These are phyloP conservation scores for Xerocomus cyaneibrunnescens DNA, from an alignment of 1,284 basidiomycete genomes.

Conservation along the genomic window DNA sequence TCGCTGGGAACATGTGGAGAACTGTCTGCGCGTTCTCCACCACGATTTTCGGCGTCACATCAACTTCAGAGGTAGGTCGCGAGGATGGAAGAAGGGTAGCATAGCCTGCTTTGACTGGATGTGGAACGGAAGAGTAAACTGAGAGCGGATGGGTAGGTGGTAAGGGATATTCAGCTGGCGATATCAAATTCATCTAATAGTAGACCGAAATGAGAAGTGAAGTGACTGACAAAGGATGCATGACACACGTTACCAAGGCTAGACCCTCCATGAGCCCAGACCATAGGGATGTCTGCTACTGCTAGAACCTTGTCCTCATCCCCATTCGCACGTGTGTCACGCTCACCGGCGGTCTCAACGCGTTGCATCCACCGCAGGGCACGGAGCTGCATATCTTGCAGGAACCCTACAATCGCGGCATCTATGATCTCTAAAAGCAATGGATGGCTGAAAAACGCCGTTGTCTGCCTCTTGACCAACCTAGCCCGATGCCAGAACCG, in stretches of 20 bases:
- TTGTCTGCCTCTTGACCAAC: constrained; percentile 40
- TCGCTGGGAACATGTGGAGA: constrained; percentile 45
- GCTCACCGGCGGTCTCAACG: too few species aligned
- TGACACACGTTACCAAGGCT: background rate
- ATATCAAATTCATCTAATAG: background rate
- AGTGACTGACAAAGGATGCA: background rate
- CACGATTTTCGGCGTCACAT: background rate
- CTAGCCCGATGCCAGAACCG: constrained; percentile 48
- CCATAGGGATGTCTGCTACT: constrained; percentile 3
- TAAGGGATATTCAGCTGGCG: constrained; percentile 24
- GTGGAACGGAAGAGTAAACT: constrained; percentile 13
- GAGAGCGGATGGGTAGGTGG: constrained; percentile 23
- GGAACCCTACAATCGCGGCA: constrained; percentile 29
- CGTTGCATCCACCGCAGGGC: constrained; percentile 17
- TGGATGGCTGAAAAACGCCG: too few species aligned
- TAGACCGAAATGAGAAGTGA: background rate
- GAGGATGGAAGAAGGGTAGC: constrained; percentile 1
- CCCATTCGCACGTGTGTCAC: background rate
- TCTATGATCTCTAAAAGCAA: constrained; percentile 47
- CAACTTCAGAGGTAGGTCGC: background rate
- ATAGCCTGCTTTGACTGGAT: constrained; percentile 28
- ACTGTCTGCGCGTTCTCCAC: constrained; percentile 15
- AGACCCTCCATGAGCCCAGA: constrained; percentile 9
- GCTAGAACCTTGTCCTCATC: background rate
- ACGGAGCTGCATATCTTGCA: constrained; percentile 28